Base-by-base conservation (phyloP, 2,329 filamentous ascomycete species). In the Nannizziopsis arthrosporioides region DNA sequence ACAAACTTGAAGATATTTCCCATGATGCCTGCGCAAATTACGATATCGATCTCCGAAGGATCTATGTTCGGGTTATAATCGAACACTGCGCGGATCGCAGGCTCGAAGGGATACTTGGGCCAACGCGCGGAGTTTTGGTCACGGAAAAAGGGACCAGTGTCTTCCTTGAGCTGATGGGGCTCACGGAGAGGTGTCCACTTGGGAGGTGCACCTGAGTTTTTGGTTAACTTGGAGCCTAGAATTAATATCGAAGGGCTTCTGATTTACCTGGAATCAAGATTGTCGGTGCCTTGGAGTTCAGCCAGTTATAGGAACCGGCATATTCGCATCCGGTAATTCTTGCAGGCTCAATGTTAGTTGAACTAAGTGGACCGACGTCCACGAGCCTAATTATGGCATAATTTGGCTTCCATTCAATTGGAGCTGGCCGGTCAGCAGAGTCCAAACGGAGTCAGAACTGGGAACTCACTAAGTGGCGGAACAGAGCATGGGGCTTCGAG, bases 11-110 rank as follows among this genome's bases (percentile, higher is more conserved):
- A 63, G 0, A 85, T 69, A 56, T 76, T 81, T 0, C 78, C 75
- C 0, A 84, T 51, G 0, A 78, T 82, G 54, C 73, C 82, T 0
- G 71, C 70, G 50, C 81, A 85, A 0, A 69, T 76, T 30, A 80
- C 68, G 1, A 85, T 55, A 54, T 84, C 75, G 31, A 81, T 54
- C 0, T 56, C 51, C 0, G 54, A 46, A 2, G 63, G 54, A 1
- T 58, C 34, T 43, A 71, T 67, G 1, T 61, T 53, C 0, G 68
- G 63, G 2, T 72, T 55, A 7, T 62, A 56, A 1, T 57, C 57
- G 1, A 77, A 46, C 1, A 74, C 51, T 2, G 72, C 64, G 44
- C 64, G 58, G 1, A 74, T 61, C 5, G 67, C 65, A 14, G 73
- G 71, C 47, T 73, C 68, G 8, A 70, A 60, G 0, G 72, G 70